Percentiles rank a stretch among this genome's conserved stretches.
These are phyloP conservation scores for Podaxis sp. DNA, from an alignment of 768 basidiomycete species.

Conservation along the genomic window DNA sequence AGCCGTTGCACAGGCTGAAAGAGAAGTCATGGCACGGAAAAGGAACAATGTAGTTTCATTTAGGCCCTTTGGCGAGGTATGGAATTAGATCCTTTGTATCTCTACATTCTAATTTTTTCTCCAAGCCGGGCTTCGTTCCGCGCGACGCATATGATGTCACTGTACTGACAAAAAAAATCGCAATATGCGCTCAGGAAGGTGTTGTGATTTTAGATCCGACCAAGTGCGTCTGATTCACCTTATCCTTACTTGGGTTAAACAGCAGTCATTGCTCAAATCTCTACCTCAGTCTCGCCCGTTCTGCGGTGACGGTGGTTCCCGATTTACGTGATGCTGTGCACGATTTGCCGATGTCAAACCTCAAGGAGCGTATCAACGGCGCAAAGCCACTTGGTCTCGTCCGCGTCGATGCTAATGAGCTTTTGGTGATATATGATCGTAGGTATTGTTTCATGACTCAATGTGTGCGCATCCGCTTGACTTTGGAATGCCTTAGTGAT, in stretches of 20 bases:
- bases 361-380: conserved; percentile 59
- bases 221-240: conserved; percentile 45
- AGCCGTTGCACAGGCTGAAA: conserved; percentile 41
- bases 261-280: background rate
- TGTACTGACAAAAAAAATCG: conserved; percentile 60
- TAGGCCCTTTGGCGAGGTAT: conserved; percentile 65
- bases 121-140: conserved; percentile 66
- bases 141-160: conserved; percentile 67
- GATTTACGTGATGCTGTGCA: conserved; percentile 46
- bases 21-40: conserved; percentile 30
- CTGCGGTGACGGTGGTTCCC: conserved; percentile 53
- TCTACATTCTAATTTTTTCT: background rate
- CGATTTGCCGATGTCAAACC: conserved; percentile 40
- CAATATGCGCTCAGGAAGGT: conserved; percentile 63
- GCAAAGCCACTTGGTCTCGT: conserved; percentile 70
- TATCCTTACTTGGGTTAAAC: background rate
- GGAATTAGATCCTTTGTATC: conserved; percentile 19
- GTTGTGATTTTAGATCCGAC: conserved; percentile 67
- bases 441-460: conserved; percentile 24
- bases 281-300: conserved; percentile 37
- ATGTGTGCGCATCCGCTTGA: background rate
- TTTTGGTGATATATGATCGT: conserved; percentile 79
- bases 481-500: conserved; percentile 44
- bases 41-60: conserved; percentile 44
- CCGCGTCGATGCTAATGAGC: conserved; percentile 50